Base-by-base conservation (phyloP, 805 yeast genomes). In the Pichia manshurica region DNA sequence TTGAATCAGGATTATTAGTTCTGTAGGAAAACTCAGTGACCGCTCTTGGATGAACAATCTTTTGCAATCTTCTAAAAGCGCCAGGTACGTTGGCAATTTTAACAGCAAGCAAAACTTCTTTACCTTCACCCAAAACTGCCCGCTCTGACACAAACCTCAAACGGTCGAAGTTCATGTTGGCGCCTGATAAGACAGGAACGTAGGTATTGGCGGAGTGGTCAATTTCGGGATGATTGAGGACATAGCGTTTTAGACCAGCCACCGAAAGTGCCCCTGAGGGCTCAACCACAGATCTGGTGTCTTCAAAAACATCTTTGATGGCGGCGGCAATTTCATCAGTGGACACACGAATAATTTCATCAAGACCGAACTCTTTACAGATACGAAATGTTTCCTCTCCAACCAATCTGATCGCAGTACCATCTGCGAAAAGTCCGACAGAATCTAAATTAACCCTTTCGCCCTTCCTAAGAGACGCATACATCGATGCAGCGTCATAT, bases 101-200 rank as follows among this genome's bases (percentile, higher is more conserved):
- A 16, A 90, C 88, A 41, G 86, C 79, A 74, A 93, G 73, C 59
- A 95, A 91, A 7, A 88, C 96, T 70, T 93, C 99, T 57, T 84
- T 87, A 47, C 98, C 99, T 65, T 91, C 98, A 69, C 99, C 99
- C n/a, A 93, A 75, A 44, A 87, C 93, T 15, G 99, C 97, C 67
- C 99, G 83, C 67, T 93, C 99, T 49, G 95, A 80, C 20, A 93
- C 97, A 66, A 93, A 93, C 63, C 99, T 77, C 59, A 93, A 74
- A 58, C 99, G 77, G 67, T 91, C 99, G 63, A 93, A 93, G 70
- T 93, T 91, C 96, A 93, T 90, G 68, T 93, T 93, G 31, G 99
- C 99, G 49, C 99, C 99, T 20, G 95, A 84, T 48, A 93, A 73
- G 20, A 93, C 75, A 6, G 97, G 91, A 35, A 87, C 84, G 59